These are phyloP conservation scores for Mariannaea elegans DNA, from an alignment of 2,329 filamentous ascomycete genomes.

Conservation along the genomic window DNA sequence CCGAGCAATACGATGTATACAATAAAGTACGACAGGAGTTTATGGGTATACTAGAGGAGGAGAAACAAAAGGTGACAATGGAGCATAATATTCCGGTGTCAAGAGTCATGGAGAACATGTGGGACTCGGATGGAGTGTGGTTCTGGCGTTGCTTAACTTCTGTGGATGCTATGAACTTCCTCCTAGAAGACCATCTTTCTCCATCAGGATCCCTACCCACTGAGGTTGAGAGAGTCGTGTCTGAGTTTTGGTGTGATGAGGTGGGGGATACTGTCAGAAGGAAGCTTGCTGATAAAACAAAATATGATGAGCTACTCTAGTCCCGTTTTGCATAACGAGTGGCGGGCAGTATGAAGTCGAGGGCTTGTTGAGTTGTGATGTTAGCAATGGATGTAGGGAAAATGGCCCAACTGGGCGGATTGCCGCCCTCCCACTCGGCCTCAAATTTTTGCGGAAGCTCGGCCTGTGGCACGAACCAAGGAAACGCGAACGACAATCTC, in stretches of 20 bases:
- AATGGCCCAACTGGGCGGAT: too few relatives aligned
- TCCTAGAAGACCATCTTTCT: slow-evolving; percentile 15
- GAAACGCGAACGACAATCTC: too few relatives aligned
- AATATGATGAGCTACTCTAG: slow-evolving; percentile 13
- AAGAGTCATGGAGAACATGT: slow-evolving; percentile 27
- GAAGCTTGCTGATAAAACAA: slow-evolving; percentile 12
- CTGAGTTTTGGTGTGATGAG: slow-evolving; percentile 8
- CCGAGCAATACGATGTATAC: slow-evolving; percentile 24
- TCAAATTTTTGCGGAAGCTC: too few relatives aligned
- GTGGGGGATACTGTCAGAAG: not conserved
- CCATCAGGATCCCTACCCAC: not conserved
- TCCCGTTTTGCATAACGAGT: slow-evolving; percentile 6
- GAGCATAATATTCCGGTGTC: slow-evolving; percentile 21
- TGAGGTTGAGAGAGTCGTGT: slow-evolving; percentile 1
- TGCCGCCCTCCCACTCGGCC: too few relatives aligned
- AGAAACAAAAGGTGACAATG: slow-evolving; percentile 15
- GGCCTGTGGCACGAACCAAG: too few relatives aligned
- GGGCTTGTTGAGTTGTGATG: too few relatives aligned
- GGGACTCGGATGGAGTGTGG: slow-evolving; percentile 31
- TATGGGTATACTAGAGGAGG: slow-evolving; percentile 25
- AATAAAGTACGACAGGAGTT: slow-evolving; percentile 28
- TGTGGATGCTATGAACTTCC: not conserved
- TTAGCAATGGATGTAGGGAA: too few relatives aligned
- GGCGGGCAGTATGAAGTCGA: too few relatives aligned
- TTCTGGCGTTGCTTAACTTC: slow-evolving; percentile 23